Evolutionary conservation across 2,329 filamentous ascomycete species (phyloP), one percentile per base, ranked within the genome.

Genomic region (Penicillium sp.): DNA sequence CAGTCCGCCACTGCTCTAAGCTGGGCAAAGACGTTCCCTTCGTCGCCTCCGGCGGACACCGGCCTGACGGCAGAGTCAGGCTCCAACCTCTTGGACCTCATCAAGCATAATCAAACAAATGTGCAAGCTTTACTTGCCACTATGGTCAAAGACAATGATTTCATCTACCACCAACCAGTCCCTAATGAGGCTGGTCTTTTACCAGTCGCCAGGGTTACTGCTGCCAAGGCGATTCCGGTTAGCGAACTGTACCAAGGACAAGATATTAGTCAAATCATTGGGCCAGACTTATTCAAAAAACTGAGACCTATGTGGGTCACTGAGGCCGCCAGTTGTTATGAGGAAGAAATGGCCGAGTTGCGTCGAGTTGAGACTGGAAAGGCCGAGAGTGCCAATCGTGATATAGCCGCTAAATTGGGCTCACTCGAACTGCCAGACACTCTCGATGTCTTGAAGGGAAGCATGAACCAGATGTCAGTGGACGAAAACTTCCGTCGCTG

Each of bases 261-360:
- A 75, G 94, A 99, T 72, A 97, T 99, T 41, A 91, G 96, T 72
- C 85, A 92, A 27, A 97, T 99, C 60, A 97, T 96, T 38, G 95
- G 95, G 0, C 93, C 94, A 0, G 94, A 99, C 70, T 88, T 99
- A 50, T 99, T 99, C 75, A 87, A 94, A 65, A 96, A 96, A 73
- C 96, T 99, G 59, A 91, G 97, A 2, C 94, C 94, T 0, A 89
- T 97, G 78, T 90, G 92, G 3, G 93, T 99, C 1, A 99, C 94
- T 0, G 93, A 99, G 74, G 95, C 91, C 25, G 94, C 94, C 13
- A 97, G 94, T 78, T 78, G 97, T 67, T 99, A 99, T 72, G 94
- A 97, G 63, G 94, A 99, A 75, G 94, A 99, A 73, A 99, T 99
- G 76, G 94, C 94, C 13, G 97, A 99, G 74, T 78, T 99, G 56